Conservation (phyloP, 441 rosid species). For the Syzygium malaccense region DNA sequence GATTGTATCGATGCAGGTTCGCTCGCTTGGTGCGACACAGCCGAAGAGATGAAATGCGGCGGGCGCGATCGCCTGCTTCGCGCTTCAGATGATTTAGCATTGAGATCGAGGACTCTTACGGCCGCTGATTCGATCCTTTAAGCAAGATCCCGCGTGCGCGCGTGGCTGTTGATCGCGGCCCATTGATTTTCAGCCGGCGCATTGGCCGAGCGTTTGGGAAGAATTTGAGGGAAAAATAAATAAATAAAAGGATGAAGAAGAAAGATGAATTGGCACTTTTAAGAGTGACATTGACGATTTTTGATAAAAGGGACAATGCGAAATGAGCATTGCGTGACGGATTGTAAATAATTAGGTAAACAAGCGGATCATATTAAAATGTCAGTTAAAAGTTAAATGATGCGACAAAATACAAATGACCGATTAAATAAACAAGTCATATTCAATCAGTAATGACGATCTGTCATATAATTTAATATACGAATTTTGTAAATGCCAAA, state of each 20-base stretch:
- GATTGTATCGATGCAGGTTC: background rate
- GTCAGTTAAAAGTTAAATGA: accelerated
- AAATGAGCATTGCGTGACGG: background rate
- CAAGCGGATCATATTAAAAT: accelerated
- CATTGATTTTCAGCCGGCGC: background rate
- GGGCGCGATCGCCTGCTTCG: background rate
- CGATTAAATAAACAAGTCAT: background rate
- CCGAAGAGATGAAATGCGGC: background rate
- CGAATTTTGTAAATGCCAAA: background rate
- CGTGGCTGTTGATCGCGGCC: background rate
- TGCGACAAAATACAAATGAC: accelerated
- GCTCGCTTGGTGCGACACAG: background rate
- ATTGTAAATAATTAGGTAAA: background rate
- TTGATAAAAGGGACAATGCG: too few species aligned
- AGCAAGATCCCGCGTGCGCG: background rate
- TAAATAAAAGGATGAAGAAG: too few species aligned
- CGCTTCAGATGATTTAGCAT: background rate
- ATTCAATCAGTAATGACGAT: background rate
- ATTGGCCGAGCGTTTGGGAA: background rate
- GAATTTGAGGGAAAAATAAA: too few species aligned
- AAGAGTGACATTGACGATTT: background rate
- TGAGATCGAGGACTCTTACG: background rate
- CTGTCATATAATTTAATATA: accelerated
- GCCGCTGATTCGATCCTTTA: background rate
- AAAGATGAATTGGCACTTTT: background rate